Conservation (phyloP, 768 basidiomycete species). For the Stropharia rugosoannulata region DNA sequence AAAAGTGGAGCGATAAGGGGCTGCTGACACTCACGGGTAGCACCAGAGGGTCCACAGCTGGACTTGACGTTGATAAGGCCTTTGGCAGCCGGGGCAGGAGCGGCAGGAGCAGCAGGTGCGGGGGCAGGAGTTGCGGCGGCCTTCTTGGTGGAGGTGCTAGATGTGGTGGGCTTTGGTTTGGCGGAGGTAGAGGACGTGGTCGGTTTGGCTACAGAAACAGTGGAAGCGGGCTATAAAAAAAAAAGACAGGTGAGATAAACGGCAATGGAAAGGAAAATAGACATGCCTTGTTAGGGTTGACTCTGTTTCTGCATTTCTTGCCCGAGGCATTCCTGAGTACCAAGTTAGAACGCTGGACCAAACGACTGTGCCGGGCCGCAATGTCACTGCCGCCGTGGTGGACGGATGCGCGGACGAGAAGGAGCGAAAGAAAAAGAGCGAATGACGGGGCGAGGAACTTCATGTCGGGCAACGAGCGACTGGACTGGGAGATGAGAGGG, state of each 20-base stretch:
- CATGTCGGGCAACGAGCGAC: slow-evolving; percentile 32
- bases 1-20: background rate
- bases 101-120: slow-evolving; percentile 1
- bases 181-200: slow-evolving; percentile 7
- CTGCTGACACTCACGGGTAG: slow-evolving; percentile 36
- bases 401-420: slow-evolving; percentile 30
- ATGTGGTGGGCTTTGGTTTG: slow-evolving; percentile 9
- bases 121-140: slow-evolving; percentile 11
- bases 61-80: slow-evolving; percentile 35
- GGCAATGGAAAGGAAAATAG: slow-evolving; percentile 5
- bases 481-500: slow-evolving; percentile 11
- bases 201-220: background rate
- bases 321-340: slow-evolving; percentile 14
- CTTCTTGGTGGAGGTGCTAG: slow-evolving; percentile 7
- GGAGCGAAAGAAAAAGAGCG: slow-evolving; percentile 34
- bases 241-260: slow-evolving; percentile 2
- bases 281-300: background rate
- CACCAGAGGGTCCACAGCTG: slow-evolving; percentile 48
- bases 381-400: slow-evolving; percentile 26
- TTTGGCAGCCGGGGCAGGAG: slow-evolving; percentile 4
- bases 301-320: slow-evolving; percentile 24
- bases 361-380: slow-evolving; percentile 33
- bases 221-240: slow-evolving; percentile 4
- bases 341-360: slow-evolving; percentile 28
- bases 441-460: slow-evolving; percentile 39